Evolutionary conservation across 2,329 filamentous ascomycete species (phyloP).

Genomic region (Epichloe bromicola): DNA sequence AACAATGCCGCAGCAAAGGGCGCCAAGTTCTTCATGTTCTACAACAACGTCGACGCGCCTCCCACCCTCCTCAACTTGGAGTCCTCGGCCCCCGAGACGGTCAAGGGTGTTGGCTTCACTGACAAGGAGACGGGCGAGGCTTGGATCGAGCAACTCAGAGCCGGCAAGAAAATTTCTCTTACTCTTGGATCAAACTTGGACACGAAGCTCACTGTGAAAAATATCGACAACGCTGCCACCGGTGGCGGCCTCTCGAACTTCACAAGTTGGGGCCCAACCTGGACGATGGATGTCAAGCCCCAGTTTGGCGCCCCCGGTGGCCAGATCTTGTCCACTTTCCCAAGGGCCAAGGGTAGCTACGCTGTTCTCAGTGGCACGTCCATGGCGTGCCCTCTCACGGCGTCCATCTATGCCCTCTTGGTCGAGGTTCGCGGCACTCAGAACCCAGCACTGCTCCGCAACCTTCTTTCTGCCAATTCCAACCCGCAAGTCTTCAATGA

Average conservation of each 20-base stretch:
- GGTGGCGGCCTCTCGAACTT: constrained; percentile 5
- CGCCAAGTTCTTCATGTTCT: constrained; percentile 47
- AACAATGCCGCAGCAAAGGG: constrained; percentile 24
- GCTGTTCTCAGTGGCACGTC: constrained; percentile 32
- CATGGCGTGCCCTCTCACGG: constrained; percentile 31
- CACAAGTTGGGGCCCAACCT: constrained; percentile 28
- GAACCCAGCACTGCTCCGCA: constrained; percentile 29
- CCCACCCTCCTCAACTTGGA: too few species aligned
- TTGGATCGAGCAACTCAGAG: constrained; percentile 26
- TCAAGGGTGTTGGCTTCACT: too few species aligned
- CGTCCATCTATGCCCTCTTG: constrained; percentile 25
- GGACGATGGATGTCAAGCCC: constrained; percentile 27
- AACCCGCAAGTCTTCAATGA: constrained; percentile 31
- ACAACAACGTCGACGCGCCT: constrained; percentile 33
- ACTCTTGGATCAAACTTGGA: constrained; percentile 19
- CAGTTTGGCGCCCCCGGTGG: constrained; percentile 26
- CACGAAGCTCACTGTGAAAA: background rate
- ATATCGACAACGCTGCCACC: background rate
- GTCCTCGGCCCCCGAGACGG: too few species aligned
- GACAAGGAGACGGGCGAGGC: constrained; percentile 11
- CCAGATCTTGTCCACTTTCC: constrained; percentile 32
- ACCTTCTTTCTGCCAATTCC: constrained; percentile 26
- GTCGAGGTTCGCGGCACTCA: constrained; percentile 30
- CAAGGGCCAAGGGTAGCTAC: constrained; percentile 22
- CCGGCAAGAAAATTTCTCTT: constrained; percentile 25